Base-by-base conservation (phyloP, 106 monocot genomes). In the Ottelia alismoides region DNA sequence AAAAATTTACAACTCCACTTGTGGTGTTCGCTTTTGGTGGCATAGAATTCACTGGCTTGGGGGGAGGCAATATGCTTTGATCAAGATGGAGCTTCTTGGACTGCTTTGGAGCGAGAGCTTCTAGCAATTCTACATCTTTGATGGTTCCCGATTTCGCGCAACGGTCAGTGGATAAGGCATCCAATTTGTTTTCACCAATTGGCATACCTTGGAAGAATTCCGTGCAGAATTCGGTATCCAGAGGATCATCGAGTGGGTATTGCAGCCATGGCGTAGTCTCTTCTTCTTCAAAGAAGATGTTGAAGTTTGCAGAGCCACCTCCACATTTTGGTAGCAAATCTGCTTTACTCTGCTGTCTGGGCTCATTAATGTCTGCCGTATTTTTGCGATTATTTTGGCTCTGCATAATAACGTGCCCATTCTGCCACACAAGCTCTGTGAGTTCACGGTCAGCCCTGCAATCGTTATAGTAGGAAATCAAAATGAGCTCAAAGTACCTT, bases 201-300 rank as follows among this genome's bases (percentile, higher is more conserved):
- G 87, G 73, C 62, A 77, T 59, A 28, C 72, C 94, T 47, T 45
- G 64, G 52, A 88, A 78, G 45, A 92, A 77, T 23, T 87, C 83
- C 0, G 71, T 68, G 60, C 57, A 74, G 30, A 88, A 75, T 12
- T 83, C 93, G 30, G 70, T 81, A 11, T 78, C 81, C 0, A 88
- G 56, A n/a, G 75, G 56, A 62, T 88, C 84, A 20, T 84, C 83
- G 0, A 82, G 17, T 9, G 77, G 40, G 67, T 68, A 88, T 20
- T 64, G 77, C 28, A 88, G 73, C 84, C 83, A 88, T 29, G 77
- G 51, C 3, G 74, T 49, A 16, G 61, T 31, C 4, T 78, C 88
- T 45, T 84, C 78, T 32, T 77, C 71, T 54, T 75, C 71, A 25
- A 46, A 24, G 12, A 47, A n/a, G 45, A 47, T 51, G 11, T 31